Percentiles rank a stretch among this genome's conserved stretches.
Conservation (phyloP, 805 yeast species). For the Helenozyma baotianmanensis region DNA sequence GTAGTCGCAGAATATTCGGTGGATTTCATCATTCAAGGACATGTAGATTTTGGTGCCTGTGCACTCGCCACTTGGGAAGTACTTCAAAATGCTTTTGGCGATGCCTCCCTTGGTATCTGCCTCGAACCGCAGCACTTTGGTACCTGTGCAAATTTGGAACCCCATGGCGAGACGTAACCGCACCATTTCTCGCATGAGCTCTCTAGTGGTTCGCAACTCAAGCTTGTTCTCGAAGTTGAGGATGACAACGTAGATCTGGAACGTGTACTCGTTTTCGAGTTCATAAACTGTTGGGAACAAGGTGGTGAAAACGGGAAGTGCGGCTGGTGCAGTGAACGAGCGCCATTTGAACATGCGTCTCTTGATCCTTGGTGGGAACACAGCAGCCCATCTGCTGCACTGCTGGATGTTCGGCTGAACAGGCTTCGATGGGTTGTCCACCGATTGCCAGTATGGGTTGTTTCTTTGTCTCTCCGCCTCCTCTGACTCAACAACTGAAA, state of each 20-base stretch:
- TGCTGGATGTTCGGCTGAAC: conserved; percentile 1
- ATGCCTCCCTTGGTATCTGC: conserved; percentile 49
- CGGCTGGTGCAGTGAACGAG: conserved; percentile 89
- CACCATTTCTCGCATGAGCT: conserved; percentile 80
- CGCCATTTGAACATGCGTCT: conserved; percentile 83
- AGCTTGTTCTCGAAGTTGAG: conserved; percentile 55
- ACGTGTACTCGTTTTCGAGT: conserved; percentile 67
- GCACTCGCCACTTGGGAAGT: conserved; percentile 44
- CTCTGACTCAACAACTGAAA: conserved; percentile 10
- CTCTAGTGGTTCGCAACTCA: conserved; percentile 47
- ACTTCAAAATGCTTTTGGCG: conserved; percentile 51
- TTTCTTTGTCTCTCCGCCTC: conserved; percentile 9
- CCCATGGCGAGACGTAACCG: conserved; percentile 79
- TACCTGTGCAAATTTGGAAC: conserved; percentile 83
- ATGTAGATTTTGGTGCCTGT: conserved; percentile 66
- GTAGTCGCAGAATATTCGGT: conserved; percentile 70
- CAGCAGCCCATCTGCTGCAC: conserved; percentile 86
- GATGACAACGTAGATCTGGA: conserved; percentile 78
- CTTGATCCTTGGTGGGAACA: conserved; percentile 69
- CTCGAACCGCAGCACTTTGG: conserved; percentile 62
- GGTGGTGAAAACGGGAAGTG: conserved; percentile 77
- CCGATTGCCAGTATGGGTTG: conserved; percentile 30
- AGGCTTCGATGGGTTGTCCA: conserved; percentile 70
- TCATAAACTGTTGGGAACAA: conserved; percentile 70
- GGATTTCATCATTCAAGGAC: conserved; percentile 78